These are phyloP conservation scores for Castanea mollissima DNA, from an alignment of 306 rosid genomes.

Conservation along the genomic window DNA sequence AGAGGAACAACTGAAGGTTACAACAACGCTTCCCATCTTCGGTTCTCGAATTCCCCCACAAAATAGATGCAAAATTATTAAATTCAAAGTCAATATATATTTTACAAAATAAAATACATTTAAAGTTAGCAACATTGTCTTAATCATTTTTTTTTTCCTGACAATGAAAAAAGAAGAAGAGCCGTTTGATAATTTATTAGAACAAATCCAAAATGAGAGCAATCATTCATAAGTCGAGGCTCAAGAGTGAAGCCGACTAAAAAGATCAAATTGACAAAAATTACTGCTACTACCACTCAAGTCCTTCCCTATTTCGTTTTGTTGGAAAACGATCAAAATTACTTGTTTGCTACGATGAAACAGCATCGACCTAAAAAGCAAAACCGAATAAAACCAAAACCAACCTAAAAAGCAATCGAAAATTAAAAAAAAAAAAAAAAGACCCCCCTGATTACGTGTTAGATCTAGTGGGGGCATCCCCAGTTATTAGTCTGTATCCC, in stretches of 20 bases:
- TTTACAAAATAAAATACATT: too few species aligned
- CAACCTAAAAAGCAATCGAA: not conserved
- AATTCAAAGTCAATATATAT: too few species aligned
- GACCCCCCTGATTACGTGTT: slow-evolving; percentile 8
- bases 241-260: not conserved
- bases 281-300: too few species aligned
- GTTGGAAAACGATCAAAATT: not conserved
- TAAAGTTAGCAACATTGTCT: too few species aligned
- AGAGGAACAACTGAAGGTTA: too few species aligned
- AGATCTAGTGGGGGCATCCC: slow-evolving; percentile 33
- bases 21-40: too few species aligned
- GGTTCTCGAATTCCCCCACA: too few species aligned
- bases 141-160: too few species aligned
- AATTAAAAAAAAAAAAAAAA: not conserved
- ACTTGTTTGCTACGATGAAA: slow-evolving; percentile 19
- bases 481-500: not conserved
- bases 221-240: not conserved
- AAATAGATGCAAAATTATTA: too few species aligned
- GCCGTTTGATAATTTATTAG: too few species aligned
- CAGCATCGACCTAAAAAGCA: not conserved
- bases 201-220: too few species aligned
- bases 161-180: too few species aligned
- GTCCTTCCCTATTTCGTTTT: not conserved
- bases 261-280: not conserved
- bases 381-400: not conserved